Conservation (phyloP, 345 rosid genomes). For the Xanthoceras sorbifolium region DNA sequence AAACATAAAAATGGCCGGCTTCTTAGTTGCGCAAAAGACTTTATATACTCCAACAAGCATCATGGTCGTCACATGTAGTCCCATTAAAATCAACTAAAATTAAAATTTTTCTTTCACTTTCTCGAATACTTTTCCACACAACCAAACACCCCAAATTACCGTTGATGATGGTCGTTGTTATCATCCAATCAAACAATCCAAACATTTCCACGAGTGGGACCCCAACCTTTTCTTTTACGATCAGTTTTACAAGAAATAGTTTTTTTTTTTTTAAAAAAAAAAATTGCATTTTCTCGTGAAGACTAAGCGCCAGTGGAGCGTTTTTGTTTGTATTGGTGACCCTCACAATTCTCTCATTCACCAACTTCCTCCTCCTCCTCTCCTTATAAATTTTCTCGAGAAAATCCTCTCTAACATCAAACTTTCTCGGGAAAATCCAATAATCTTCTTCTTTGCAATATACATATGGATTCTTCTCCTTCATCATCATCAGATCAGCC, state of each 20-base stretch:
- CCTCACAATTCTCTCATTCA: slow-evolving; percentile 26
- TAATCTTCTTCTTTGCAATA: not conserved
- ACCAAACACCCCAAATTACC: not conserved
- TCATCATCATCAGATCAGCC: not conserved
- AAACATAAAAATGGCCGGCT: not conserved
- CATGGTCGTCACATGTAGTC: not conserved
- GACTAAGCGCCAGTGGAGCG: slow-evolving; percentile 41
- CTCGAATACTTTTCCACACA: not conserved
- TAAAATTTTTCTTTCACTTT: not conserved
- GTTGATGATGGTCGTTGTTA: not conserved
- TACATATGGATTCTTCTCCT: not conserved
- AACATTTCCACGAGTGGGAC: not conserved
- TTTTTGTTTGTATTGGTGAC: slow-evolving; percentile 18
- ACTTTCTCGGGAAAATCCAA: not conserved
- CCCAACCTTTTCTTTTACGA: not conserved
- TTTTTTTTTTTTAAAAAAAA: no score
- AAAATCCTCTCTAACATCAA: not conserved
- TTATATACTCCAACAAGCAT: no score
- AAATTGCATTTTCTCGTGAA: slow-evolving; percentile 44
- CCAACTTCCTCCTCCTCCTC: slow-evolving; percentile 18
- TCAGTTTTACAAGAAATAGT: no score
- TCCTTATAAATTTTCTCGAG: not conserved
- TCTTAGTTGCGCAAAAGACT: no score
- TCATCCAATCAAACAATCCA: not conserved
- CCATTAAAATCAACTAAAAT: no score